Conservation (phyloP, 148 eudicot species). For the Vaccinium corymbosum region DNA sequence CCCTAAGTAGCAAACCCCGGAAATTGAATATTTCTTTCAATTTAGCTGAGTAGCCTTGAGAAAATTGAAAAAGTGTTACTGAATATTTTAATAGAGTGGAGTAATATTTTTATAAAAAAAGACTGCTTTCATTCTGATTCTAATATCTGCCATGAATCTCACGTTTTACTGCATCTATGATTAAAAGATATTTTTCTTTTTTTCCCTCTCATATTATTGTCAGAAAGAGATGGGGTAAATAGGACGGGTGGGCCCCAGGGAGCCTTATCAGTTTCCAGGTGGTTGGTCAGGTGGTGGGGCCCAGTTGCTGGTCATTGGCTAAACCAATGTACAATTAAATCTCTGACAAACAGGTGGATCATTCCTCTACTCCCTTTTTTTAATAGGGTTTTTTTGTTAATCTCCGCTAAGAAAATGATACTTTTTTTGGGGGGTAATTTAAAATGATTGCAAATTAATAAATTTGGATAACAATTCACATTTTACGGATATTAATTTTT, state of each 20-base stretch:
- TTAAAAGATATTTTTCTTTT: conserved; percentile 6
- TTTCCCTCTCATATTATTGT: not conserved
- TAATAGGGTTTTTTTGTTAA: not conserved
- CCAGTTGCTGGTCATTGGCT: conserved; percentile 51
- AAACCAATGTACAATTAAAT: conserved; percentile 38
- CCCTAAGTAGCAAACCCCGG: too few relatives aligned
- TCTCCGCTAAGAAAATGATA: too few relatives aligned
- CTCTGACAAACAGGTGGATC: conserved; percentile 71
- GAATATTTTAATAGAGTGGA: not conserved
- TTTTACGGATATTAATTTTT: too few relatives aligned
- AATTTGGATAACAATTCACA: too few relatives aligned
- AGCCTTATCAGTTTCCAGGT: conserved; percentile 66
- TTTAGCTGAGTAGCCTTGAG: too few relatives aligned
- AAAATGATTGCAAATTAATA: too few relatives aligned
- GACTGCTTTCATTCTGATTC: conserved; percentile 14
- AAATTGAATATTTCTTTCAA: too few relatives aligned
- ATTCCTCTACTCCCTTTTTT: conserved; percentile 29
- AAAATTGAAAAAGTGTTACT: conserved; percentile 11
- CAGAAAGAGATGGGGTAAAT: conserved; percentile 16
- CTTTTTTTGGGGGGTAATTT: too few relatives aligned
- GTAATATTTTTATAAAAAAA: not conserved
- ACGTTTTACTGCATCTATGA: conserved; percentile 23
- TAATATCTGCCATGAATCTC: conserved; percentile 17
- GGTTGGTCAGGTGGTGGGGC: conserved; percentile 75
- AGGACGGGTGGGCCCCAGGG: conserved; percentile 36